Evolutionary conservation across 176 grass and related monocot genomes (phyloP), one percentile per base, ranked within the genome.

Genomic region (Stipa capillata): DNA sequence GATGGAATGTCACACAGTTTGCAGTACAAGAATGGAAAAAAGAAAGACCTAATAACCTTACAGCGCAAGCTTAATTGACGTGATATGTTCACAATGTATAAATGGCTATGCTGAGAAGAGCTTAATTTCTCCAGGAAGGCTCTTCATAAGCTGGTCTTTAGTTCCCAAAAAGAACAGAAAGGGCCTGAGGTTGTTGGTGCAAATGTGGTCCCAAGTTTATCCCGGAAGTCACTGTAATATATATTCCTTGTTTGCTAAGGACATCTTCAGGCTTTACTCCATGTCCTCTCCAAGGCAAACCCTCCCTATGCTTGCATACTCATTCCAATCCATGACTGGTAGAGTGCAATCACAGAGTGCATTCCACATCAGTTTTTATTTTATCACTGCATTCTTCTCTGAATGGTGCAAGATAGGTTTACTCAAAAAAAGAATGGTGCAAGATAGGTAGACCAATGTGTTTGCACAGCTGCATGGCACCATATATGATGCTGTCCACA

Each of bases 31-130:
- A n/a, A n/a, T 23, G 29, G 12, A 52, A 18, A 50, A 41, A 40
- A 77, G 35, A 24, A 27, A 47, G 7, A 49, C 20, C 8, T 31
- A 33, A 39, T 27, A 55, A 18, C 69, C 52, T 75, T 70, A 81
- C 45, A 55, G 17, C 20, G 61, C 52, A 89, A 74, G 60, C 27
- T 60, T 74, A 28, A 70, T 63, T 35, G 75, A 35, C 53, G 13
- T 33, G 57, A 49, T n/a, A n/a, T 18, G 43, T 8, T 50, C 43
- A 33, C 42, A 51, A 3, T 35, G 31, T 13, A 25, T 17, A n/a
- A 8, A 33, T 24, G 7, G 3, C 20, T 39, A 55, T 34, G 74
- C 40, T 77, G 44, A 15, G 7, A 31, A 23, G n/a, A n/a, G n/a
- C n/a, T 58, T 17, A 58, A 28, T 59, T 59, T 58, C 8, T 28